phyloP scores from a whole-genome alignment of 441 rosid genomes.

The Corymbia calophylla region DNA sequence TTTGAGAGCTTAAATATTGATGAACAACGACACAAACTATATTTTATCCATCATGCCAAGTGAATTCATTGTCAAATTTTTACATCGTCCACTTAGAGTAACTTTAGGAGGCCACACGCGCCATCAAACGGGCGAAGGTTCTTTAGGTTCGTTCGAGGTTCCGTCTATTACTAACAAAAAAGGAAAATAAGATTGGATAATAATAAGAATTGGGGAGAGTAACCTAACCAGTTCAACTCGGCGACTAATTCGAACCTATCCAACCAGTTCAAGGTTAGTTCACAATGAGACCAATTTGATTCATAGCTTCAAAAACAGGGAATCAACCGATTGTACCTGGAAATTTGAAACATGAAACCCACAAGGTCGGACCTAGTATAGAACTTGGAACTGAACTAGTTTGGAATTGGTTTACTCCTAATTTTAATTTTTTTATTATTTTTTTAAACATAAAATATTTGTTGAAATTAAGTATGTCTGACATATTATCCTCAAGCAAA shows the following conservation, averaged over 20 bases:
- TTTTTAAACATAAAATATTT: not conserved
- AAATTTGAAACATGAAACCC: not conserved
- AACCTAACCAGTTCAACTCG: too few species aligned
- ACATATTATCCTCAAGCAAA: not conserved
- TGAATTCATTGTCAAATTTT: not conserved
- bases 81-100: not conserved
- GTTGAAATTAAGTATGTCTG: not conserved
- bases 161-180: too few species aligned
- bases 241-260: not conserved
- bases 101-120: not conserved
- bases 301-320: not conserved
- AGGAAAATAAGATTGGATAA: too few species aligned
- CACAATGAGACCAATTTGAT: not conserved
- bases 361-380: not conserved
- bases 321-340: fast-evolving
- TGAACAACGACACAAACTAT: not conserved
- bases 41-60: not conserved
- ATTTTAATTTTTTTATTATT: not conserved
- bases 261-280: fast-evolving
- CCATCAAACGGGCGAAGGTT: not conserved
- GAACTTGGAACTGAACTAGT: not conserved
- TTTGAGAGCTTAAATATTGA: not conserved
- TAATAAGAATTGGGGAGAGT: too few species aligned
- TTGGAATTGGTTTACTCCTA: not conserved
- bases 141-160: too few species aligned